Evolutionary conservation across 2,329 filamentous ascomycete species (phyloP).

Genomic region (Fusarium hostae): DNA sequence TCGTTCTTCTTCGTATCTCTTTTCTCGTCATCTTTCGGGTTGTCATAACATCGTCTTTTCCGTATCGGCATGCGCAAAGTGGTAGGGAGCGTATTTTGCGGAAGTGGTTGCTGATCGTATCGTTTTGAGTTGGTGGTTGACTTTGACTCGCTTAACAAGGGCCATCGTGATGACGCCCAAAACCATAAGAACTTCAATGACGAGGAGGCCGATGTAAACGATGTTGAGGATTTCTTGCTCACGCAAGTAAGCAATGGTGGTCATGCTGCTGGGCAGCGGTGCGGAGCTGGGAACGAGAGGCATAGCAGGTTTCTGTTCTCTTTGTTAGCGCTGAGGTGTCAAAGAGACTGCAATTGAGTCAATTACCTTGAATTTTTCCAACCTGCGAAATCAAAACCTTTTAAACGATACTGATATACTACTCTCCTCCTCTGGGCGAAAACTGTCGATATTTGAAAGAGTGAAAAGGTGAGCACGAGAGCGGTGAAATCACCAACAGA

Average conservation of each 20-base stretch:
- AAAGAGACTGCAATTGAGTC: not conserved
- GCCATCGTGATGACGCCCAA: conserved; percentile 51
- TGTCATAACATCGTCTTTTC: conserved; percentile 26
- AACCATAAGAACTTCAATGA: conserved; percentile 58
- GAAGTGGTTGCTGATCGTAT: conserved; percentile 13
- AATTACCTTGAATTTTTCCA: conserved; percentile 3
- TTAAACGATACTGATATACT: not conserved
- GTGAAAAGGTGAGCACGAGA: conserved; percentile 8
- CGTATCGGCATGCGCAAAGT: conserved; percentile 13
- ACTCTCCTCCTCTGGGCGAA: not conserved
- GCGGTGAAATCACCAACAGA: conserved; percentile 29
- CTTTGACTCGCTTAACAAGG: conserved; percentile 45
- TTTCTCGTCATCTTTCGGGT: not conserved
- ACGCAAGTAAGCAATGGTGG: conserved; percentile 40
- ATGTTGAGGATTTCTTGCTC: conserved; percentile 55
- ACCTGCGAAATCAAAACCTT: not conserved
- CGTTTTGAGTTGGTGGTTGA: conserved; percentile 26
- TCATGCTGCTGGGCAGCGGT: conserved; percentile 34
- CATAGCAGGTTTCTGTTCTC: conserved; percentile 26
- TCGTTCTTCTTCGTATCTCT: not conserved
- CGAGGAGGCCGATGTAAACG: conserved; percentile 60
- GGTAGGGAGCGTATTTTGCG: conserved; percentile 13
- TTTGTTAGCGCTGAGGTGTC: conserved; percentile 2
- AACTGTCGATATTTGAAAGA: not conserved
- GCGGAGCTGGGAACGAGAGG: conserved; percentile 38